phyloP scores from a whole-genome alignment of 768 basidiomycete species.

The Hygrocybe punicea region DNA sequence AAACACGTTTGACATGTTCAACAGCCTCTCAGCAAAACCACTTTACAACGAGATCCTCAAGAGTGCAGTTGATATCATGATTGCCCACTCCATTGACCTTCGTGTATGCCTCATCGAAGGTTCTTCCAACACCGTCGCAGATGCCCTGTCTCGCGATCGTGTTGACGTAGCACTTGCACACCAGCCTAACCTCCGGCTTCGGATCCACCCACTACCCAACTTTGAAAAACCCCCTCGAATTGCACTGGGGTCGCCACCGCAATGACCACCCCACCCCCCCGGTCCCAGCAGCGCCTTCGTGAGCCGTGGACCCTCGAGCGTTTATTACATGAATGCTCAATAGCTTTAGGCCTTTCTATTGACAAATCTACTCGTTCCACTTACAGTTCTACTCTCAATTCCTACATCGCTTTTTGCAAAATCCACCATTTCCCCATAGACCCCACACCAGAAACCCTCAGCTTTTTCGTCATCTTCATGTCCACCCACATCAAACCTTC shows the following conservation, averaged over 20 bases:
- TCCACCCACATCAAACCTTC: conserved; percentile 21
- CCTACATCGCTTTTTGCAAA: conserved; percentile 23
- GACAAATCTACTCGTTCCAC: conserved; percentile 9
- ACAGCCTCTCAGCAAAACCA: conserved; percentile 5
- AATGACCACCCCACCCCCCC: conserved; percentile 6
- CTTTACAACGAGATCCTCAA: conserved; percentile 21
- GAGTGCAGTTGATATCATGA: conserved; percentile 14
- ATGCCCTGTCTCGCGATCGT: conserved; percentile 11
- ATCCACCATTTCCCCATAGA: conserved; percentile 21
- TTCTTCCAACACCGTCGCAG: conserved; percentile 15
- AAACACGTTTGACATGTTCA: conserved; percentile 25
- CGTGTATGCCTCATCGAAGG: conserved; percentile 15
- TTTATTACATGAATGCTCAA: conserved; percentile 25
- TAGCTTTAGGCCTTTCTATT: conserved; percentile 23
- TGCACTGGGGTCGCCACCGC: conserved; percentile 18
- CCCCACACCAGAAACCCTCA: conserved; percentile 29
- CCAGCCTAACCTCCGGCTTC: not conserved
- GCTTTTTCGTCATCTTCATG: conserved; percentile 30
- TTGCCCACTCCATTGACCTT: conserved; percentile 8
- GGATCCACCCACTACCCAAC: conserved; percentile 8
- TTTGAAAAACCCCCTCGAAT: conserved; percentile 18
- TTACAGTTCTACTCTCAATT: conserved; percentile 27
- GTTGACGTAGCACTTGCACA: not conserved
- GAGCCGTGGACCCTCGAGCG: conserved; percentile 32
- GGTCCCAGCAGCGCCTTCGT: conserved; percentile 29